phyloP scores from a whole-genome alignment of 768 basidiomycete species.

The Boletus speciosus region DNA sequence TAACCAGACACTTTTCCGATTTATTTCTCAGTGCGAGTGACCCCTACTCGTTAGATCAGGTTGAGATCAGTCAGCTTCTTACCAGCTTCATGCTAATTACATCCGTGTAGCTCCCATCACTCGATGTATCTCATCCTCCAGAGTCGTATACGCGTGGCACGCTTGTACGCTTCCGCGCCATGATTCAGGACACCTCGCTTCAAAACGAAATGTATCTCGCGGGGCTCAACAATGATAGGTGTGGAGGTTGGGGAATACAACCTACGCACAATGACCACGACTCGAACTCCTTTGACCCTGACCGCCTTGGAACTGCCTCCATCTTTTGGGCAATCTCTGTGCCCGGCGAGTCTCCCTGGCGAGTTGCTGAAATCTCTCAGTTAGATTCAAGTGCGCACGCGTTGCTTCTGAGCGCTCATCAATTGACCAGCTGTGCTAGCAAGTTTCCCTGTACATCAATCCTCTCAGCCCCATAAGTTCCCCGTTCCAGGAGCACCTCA shows the following conservation, averaged over 20 bases:
- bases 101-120: conserved; percentile 50
- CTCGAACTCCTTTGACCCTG: conserved; percentile 36
- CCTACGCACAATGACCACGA: conserved; percentile 26
- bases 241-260: conserved; percentile 75
- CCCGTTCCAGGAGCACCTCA: conserved; percentile 53
- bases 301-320: conserved; percentile 56
- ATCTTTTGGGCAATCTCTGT: conserved; percentile 73
- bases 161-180: conserved; percentile 69
- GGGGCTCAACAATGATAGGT: conserved; percentile 36
- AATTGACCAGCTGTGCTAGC: conserved; percentile 12
- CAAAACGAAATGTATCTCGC: conserved; percentile 73
- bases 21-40: conserved; percentile 39
- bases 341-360: conserved; percentile 67
- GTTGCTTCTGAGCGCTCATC: background rate
- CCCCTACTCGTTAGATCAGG: conserved; percentile 24
- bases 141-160: conserved; percentile 47
- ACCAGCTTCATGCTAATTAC: background rate
- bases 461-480: conserved; percentile 55
- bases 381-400: conserved; percentile 17
- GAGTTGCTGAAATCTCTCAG: conserved; percentile 31
- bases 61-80: conserved; percentile 10
- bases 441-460: conserved; percentile 24
- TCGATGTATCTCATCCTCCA: conserved; percentile 48
- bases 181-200: conserved; percentile 80
- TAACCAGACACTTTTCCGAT: conserved; percentile 44